Evolutionary conservation across 148 eudicot genomes (phyloP), one percentile per base, ranked within the genome.

Genomic region (Mesembryanthemum crystallinum): DNA sequence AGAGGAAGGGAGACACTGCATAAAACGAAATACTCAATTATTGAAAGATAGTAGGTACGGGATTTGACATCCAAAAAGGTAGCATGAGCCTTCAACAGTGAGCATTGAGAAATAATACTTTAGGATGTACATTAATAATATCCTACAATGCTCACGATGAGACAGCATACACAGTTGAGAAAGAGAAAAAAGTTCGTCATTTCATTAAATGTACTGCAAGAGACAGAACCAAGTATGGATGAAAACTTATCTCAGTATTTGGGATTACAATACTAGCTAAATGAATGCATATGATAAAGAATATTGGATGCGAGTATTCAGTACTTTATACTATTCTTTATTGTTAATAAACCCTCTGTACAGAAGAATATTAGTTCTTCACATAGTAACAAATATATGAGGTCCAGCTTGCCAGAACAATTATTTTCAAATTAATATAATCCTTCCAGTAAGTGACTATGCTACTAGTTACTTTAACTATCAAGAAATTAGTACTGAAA

Each of bases 281-380:
- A 67, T 33, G 45, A 43, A 27, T 73, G 69, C 32, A 73, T 30
- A 20, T 49, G 29, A 76, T 35, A 51, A 62, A 62, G 9, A 15
- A 62, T 47, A 35, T 71, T 18, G 64, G 25, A 61, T 49, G 42
- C 77, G 55, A 23, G 6, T 63, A 37, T 37, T 8, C 42, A 8
- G 42, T 8, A 37, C 8, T 37, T 37, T 37, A 3, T 37, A 37
- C 42, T 37, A 37, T 8, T 37, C n/a, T 37, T 37, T 37, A 37
- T 8, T 37, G 42, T 37, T 37, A 37, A 37, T 37, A 8, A 37
- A 37, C 17, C 58, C 10, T 49, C 54, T 54, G 15, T 17, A n/a
- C 18, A 54, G 13, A 23, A 70, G 7, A 30, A 21, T 1, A 4
- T n/a, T n/a, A n/a, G n/a, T n/a, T n/a, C n/a, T n/a, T n/a, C n/a